Evolutionary conservation across 140 eudicot genomes (phyloP).

Genomic region (Flaveria floridana): DNA sequence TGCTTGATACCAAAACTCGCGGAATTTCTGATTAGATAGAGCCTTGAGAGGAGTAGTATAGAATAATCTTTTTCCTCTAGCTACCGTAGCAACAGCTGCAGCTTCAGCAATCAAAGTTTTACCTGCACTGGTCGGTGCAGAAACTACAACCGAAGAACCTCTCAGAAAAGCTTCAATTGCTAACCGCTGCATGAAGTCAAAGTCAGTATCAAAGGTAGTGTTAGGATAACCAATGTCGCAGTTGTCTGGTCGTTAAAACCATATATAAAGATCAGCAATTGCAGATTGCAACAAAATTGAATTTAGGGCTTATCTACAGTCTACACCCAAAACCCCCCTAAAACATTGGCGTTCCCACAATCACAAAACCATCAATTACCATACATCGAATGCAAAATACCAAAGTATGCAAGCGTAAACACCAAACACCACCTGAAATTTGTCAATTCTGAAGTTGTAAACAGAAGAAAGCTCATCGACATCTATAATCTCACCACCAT

Average conservation of each 20-base stretch:
- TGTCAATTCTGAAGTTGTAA: constrained; percentile 78
- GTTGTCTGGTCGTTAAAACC: too few species aligned
- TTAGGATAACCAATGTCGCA: too few species aligned
- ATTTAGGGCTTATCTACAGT: background rate
- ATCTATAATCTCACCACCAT: constrained; percentile 71
- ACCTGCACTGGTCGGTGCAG: constrained; percentile 99
- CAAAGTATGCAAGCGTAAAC: background rate
- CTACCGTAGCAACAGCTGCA: constrained; percentile 95
- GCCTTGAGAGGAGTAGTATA: constrained; percentile 99
- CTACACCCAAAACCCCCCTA: background rate
- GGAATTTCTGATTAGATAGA: constrained; percentile 92
- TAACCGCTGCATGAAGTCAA: constrained; percentile 52
- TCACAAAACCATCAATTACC: background rate
- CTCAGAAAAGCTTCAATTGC: constrained; percentile 89
- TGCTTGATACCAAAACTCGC: constrained; percentile 73
- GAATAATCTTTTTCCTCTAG: constrained; percentile 82
- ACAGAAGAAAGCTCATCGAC: constrained; percentile 90
- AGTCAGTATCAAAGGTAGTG: background rate
- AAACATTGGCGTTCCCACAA: background rate
- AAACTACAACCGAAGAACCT: constrained; percentile 97
- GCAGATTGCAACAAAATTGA: background rate
- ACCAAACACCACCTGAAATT: constrained; percentile 66
- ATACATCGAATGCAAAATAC: background rate
- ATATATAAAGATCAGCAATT: too few species aligned
- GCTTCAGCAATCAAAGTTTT: constrained; percentile 97